phyloP scores from a whole-genome alignment of 2,329 filamentous ascomycete genomes.

The Curvularia verruculosa region DNA sequence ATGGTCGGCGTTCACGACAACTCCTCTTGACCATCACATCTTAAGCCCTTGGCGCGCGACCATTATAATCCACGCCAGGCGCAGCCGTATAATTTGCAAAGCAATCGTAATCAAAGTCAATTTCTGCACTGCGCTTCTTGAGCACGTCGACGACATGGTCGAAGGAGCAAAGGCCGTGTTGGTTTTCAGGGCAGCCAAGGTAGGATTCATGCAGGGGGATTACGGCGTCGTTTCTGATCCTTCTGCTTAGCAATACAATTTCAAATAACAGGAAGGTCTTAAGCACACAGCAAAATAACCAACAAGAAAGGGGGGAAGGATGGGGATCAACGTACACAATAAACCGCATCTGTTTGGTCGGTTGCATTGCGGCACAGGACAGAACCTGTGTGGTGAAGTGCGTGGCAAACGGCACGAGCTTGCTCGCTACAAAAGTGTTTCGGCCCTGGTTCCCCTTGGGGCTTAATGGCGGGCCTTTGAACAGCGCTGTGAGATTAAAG shows the following conservation, averaged over 20 bases:
- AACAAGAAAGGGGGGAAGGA: not conserved
- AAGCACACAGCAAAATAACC: not conserved
- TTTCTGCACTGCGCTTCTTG: conserved; percentile 36
- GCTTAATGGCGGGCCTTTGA: conserved; percentile 34
- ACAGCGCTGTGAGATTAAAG: conserved; percentile 41
- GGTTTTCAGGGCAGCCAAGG: conserved; percentile 29
- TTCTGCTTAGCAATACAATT: not conserved
- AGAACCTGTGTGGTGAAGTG: conserved; percentile 41
- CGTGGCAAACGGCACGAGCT: conserved; percentile 39
- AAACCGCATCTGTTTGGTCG: conserved; percentile 39
- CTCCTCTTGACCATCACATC: not conserved
- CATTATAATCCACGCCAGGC: conserved; percentile 37
- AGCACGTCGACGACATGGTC: conserved; percentile 37
- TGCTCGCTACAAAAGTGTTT: conserved; percentile 38
- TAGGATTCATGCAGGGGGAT: conserved; percentile 33
- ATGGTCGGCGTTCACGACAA: not conserved
- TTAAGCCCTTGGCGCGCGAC: conserved; percentile 20
- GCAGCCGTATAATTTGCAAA: conserved; percentile 37
- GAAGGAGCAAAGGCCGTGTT: conserved; percentile 37
- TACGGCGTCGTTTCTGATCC: conserved; percentile 37
- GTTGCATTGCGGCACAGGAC: conserved; percentile 26
- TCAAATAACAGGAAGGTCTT: not conserved
- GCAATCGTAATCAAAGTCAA: conserved; percentile 40
- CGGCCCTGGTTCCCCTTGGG: conserved; percentile 21
- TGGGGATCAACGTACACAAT: conserved; percentile 31